Evolutionary conservation across 139 green algal genomes (phyloP).

Genomic region (Chlamydomonas sphaeroides): DNA sequence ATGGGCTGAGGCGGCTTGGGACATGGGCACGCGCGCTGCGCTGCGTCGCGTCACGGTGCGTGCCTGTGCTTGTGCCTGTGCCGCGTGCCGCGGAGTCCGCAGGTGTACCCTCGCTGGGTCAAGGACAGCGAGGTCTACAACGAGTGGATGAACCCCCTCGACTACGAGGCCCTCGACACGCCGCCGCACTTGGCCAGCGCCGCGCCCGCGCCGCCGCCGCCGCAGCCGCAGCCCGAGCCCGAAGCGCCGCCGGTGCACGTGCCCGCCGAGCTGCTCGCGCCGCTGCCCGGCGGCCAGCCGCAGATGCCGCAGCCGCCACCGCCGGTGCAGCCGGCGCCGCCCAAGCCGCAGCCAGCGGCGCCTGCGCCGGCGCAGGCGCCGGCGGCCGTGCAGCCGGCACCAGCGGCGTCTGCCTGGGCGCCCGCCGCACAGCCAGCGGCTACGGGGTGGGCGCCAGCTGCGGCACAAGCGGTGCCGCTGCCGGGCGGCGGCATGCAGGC

Average conservation of each 20-base stretch:
- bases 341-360: neutral
- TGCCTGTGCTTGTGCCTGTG: too few species aligned
- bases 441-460: too few species aligned
- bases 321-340: neutral
- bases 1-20: too few species aligned
- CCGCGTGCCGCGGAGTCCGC: too few species aligned
- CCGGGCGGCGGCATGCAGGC: too few species aligned
- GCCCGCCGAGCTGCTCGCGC: neutral
- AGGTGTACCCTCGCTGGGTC: conserved; percentile 81
- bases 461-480: too few species aligned
- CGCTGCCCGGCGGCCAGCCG: neutral
- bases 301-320: neutral
- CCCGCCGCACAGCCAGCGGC: too few species aligned
- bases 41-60: too few species aligned
- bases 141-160: conserved; percentile 92
- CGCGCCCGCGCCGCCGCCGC: neutral
- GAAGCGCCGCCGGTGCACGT: neutral
- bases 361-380: too few species aligned
- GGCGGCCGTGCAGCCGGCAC: neutral
- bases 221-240: neutral
- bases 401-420: too few species aligned
- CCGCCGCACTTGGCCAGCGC: neutral
- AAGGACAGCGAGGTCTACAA: conserved; percentile 87
- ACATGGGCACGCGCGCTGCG: too few species aligned
- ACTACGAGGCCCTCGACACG: conserved; percentile 67